Base-by-base conservation (phyloP, 768 basidiomycete genomes). In the Scleroderma citrinum region DNA sequence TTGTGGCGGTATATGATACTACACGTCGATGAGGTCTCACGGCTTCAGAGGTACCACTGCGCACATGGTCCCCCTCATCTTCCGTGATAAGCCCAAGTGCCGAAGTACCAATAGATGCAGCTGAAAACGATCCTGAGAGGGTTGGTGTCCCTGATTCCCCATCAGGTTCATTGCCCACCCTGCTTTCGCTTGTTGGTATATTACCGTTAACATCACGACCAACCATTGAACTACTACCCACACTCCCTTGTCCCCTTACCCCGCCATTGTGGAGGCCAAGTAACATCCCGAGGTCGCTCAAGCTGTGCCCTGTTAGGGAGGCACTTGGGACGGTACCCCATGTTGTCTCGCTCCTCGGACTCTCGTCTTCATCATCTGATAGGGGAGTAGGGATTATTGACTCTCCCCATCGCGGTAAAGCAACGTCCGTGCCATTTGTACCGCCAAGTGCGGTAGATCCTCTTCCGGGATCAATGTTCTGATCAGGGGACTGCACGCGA, bases 281-380 rank as follows among this genome's bases (percentile, higher is more conserved):
- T 19, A 69, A 60, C 31, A 54, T 17, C 1, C 65, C 62, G 17
- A 69, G 60, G 20, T 66, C 65, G 41, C 47, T 34, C 56, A 67
- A 56, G 20, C 63, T 63, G 12, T 54, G 56, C 21, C 52, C 60
- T 31, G 51, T 52, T 37, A 56, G 34, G 55, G 64, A 56, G 14
- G 55, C 46, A 2, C 69, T 59, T 6, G 54, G 59, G 2, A 67
- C 57, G n/a, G 67, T 69, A 34, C 67, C 67, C 67, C 67, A 69
- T 2, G 67, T 69, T 16, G 67, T 66, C 50, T 62, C 65, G 50
- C 65, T 68, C 46, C 65, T 55, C 10, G 65, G 66, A 8, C 64
- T 68, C 20, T 62, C 64, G 42, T 51, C 21, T 48, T 53, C 59
- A 5, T 47, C 45, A 0, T 42, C 44, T n/a, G n/a, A n/a, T n/a